Base-by-base conservation (phyloP, 352 stramenopile species). In the Globisporangium acanthophoron region DNA sequence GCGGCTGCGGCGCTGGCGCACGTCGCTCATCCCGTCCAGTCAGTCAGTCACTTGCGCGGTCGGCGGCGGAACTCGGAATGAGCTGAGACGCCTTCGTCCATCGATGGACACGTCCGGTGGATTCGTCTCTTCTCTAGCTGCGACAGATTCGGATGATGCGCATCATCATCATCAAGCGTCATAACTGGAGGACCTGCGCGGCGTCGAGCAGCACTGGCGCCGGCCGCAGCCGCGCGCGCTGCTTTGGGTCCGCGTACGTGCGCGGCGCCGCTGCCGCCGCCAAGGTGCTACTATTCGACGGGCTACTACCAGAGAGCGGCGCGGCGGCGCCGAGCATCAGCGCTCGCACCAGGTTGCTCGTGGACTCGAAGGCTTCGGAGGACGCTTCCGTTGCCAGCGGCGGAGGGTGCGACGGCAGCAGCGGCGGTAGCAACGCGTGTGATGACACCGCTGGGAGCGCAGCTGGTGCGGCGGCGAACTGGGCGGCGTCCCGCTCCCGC, bases 161-260 rank as follows among this genome's bases (percentile, higher is more conserved):
- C 18, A 16, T 48, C 41, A 47, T 47, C 43, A 48, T 16, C 43
- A 15, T 9, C 43, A 3, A 29, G 7, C 3, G 11, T 21, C 43
- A 48, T 13, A 9, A 29, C 43, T 48, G 43, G 18, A 63, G 52
- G 3, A 71, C 40, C n/a, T 60, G 55, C 5, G 24, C 54, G 5
- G 62, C 59, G 20, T 78, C 66, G 1, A 78, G 48, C 41, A 64
- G 59, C 45, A 78, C 59, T 2, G 69, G 24, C 2, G 70, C 20
- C 0, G 69, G 54, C 16, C 61, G 59, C 3, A 80, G 59, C 39
- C 66, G 68, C 16, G 33, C 57, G 31, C 69, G 69, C 21, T 48
- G 55, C 1, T n/a, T 43, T 0, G 53, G 54, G 3, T 74, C 60
- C 24, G 67, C 65, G 45, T 46, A 37, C 67, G 52, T 37, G 66